Evolutionary conservation across 805 yeast species (phyloP).

Genomic region (Saccharomycopsis guyanensis): DNA sequence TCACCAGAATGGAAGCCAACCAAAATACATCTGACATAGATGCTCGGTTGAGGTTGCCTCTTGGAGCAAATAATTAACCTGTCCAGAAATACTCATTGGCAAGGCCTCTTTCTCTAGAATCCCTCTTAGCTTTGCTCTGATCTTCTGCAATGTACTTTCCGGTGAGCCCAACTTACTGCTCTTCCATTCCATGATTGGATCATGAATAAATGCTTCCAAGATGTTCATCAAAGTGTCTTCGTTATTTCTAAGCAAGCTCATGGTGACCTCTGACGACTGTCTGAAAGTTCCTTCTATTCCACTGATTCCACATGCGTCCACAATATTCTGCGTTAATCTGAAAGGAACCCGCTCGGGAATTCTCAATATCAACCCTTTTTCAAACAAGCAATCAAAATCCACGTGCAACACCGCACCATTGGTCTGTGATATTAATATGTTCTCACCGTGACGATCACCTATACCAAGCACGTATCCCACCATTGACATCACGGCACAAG

Average conservation of each 20-base stretch:
- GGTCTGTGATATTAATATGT: constrained; percentile 62
- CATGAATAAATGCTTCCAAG: constrained; percentile 86
- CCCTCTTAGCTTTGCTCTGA: constrained; percentile 78
- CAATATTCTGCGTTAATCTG: constrained; percentile 79
- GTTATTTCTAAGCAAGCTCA: constrained; percentile 60
- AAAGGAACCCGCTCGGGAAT: constrained; percentile 95
- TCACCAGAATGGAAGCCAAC: constrained; percentile 79
- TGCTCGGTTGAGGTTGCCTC: constrained; percentile 69
- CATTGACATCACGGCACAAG: constrained; percentile 94
- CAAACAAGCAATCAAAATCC: constrained; percentile 94
- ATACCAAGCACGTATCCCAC: constrained; percentile 90
- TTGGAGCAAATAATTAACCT: constrained; percentile 81
- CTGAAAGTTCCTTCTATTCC: constrained; percentile 90
- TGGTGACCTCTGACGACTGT: constrained; percentile 77
- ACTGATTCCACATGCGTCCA: constrained; percentile 78
- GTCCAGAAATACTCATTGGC: constrained; percentile 86
- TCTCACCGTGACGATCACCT: constrained; percentile 96
- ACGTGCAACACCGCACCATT: constrained; percentile 85
- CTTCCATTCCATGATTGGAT: constrained; percentile 78
- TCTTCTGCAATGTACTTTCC: constrained; percentile 59
- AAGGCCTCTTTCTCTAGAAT: constrained; percentile 62
- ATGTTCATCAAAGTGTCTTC: constrained; percentile 84
- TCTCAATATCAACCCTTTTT: constrained; percentile 62
- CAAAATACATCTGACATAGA: constrained; percentile 81
- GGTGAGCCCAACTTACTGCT: constrained; percentile 37